phyloP scores from a whole-genome alignment of 176 grass and related monocot species.

The Pontederia crassipes region DNA sequence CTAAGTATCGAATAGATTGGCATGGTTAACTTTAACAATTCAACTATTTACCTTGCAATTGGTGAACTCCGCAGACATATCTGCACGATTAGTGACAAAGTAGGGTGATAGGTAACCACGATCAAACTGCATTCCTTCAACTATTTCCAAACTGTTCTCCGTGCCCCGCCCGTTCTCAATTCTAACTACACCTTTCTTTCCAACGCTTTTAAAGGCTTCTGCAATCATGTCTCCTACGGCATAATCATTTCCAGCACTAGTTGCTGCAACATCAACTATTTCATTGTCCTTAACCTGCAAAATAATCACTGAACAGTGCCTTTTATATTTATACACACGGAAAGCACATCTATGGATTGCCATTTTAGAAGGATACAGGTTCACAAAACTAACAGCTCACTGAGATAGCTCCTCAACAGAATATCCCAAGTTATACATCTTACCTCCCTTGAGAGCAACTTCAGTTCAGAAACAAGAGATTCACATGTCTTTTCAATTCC shows the following conservation, averaged over 20 bases:
- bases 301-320: slow-evolving; percentile 1
- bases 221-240: slow-evolving; percentile 71
- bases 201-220: slow-evolving; percentile 69
- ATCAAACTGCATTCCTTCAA: slow-evolving; percentile 92
- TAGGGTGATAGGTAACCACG: slow-evolving; percentile 76
- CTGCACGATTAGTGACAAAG: slow-evolving; percentile 65
- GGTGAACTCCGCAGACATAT: slow-evolving; percentile 59
- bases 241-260: slow-evolving; percentile 82
- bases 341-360: too few relatives aligned
- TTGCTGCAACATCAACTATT: slow-evolving; percentile 71
- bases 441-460: slow-evolving; percentile 66
- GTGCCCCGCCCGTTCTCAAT: slow-evolving; percentile 74
- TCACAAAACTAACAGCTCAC: too few relatives aligned
- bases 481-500: slow-evolving; percentile 78
- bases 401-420: too few relatives aligned
- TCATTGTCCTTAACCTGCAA: slow-evolving; percentile 73
- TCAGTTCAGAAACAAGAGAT: slow-evolving; percentile 81
- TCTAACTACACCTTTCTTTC: slow-evolving; percentile 63
- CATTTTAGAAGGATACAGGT: too few relatives aligned
- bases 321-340: background rate
- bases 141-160: slow-evolving; percentile 54
- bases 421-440: background rate
- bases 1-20: slow-evolving; percentile 11
- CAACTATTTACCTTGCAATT: slow-evolving; percentile 47
- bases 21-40: background rate